Evolutionary conservation across 2,329 filamentous ascomycete genomes (phyloP).

Genomic region (Exophiala oligosperma): DNA sequence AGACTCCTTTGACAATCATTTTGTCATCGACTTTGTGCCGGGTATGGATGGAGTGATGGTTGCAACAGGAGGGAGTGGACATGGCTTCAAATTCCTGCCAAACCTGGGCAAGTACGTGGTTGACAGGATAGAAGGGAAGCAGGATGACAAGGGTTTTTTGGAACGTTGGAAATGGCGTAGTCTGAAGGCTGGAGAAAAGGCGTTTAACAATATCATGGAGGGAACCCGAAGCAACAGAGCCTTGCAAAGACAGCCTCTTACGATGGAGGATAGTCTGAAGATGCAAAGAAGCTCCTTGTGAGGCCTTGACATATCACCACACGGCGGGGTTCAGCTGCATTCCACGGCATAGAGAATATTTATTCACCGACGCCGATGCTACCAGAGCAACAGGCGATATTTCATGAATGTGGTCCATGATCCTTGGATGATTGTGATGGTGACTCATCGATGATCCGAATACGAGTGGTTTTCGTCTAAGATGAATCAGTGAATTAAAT

Average conservation of each 20-base stretch:
- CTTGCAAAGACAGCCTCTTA: neutral
- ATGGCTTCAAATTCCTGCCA: constrained; percentile 53
- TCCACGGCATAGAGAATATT: too few relatives aligned
- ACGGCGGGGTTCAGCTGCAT: too few relatives aligned
- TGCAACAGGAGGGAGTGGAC: constrained; percentile 48
- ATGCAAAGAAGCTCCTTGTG: neutral
- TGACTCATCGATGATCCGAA: too few relatives aligned
- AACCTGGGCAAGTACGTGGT: constrained; percentile 52
- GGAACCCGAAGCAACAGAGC: neutral
- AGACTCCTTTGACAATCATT: constrained; percentile 28
- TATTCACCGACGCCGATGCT: too few relatives aligned
- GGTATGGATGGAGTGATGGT: constrained; percentile 32
- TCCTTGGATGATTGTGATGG: too few relatives aligned
- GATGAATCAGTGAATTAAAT: too few relatives aligned
- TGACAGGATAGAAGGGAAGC: constrained; percentile 44
- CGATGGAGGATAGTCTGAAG: neutral
- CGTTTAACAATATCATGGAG: neutral
- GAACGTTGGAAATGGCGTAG: constrained; percentile 44
- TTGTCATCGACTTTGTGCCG: constrained; percentile 24
- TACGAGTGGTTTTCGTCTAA: too few relatives aligned
- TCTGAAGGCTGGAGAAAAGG: neutral
- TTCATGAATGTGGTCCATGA: too few relatives aligned
- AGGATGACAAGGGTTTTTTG: constrained; percentile 37
- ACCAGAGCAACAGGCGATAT: too few relatives aligned
- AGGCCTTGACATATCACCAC: neutral